Evolutionary conservation across 768 basidiomycete species (phyloP).

Genomic region (Boletus vinaceobasis): DNA sequence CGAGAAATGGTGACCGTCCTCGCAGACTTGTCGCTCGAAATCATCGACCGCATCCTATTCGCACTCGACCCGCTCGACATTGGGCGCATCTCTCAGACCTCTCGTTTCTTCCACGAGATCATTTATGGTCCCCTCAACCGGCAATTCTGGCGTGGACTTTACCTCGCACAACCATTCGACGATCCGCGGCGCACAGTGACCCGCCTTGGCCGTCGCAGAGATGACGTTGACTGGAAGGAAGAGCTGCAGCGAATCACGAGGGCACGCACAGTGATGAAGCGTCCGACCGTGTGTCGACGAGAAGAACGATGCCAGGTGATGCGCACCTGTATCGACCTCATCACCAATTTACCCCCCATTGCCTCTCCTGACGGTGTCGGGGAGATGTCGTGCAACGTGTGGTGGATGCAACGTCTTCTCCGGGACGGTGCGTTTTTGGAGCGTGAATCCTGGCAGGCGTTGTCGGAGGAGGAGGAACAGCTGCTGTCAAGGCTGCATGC

Average conservation of each 20-base stretch:
- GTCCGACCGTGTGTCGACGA: constrained; percentile 33
- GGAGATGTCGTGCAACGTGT: constrained; percentile 47
- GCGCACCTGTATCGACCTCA: constrained; percentile 49
- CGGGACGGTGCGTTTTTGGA: constrained; percentile 47
- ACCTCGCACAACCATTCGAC: constrained; percentile 60
- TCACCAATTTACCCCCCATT: constrained; percentile 40
- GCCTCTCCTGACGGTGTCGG: constrained; percentile 20
- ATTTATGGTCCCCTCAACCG: constrained; percentile 45
- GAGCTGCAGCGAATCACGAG: constrained; percentile 56
- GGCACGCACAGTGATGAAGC: constrained; percentile 45
- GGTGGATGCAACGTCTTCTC: constrained; percentile 48
- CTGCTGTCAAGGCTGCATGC: constrained; percentile 52
- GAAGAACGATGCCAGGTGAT: constrained; percentile 45
- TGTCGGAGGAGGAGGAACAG: constrained; percentile 39
- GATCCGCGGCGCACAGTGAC: constrained; percentile 55
- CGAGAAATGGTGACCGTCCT: constrained; percentile 19
- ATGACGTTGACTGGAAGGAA: constrained; percentile 47
- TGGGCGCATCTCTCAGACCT: constrained; percentile 50
- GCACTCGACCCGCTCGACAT: constrained; percentile 61
- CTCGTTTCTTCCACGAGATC: constrained; percentile 37
- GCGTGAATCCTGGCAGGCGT: constrained; percentile 15
- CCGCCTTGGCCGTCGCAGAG: constrained; percentile 25
- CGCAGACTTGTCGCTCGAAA: constrained; percentile 51
- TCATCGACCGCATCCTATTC: constrained; percentile 56
- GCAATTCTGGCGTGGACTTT: constrained; percentile 60